Conservation (phyloP, 2,329 filamentous ascomycete species). For the Verticillium dahliae region DNA sequence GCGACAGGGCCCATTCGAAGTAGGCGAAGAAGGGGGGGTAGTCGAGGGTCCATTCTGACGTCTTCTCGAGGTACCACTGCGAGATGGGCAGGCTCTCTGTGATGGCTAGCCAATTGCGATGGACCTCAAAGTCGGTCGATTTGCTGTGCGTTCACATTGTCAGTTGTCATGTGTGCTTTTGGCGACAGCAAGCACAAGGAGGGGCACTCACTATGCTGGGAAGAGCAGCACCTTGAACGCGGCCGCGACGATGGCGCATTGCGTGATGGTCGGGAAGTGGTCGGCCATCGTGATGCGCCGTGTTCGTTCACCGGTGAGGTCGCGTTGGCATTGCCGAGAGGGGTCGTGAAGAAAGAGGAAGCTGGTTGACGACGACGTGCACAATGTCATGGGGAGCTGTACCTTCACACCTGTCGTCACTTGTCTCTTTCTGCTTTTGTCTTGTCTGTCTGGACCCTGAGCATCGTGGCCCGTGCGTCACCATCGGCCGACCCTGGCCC, state of each 20-base stretch:
- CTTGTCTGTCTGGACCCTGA: neutral
- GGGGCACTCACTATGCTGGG: constrained; percentile 73
- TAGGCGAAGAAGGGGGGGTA: constrained; percentile 98
- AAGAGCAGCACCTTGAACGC: constrained; percentile 90
- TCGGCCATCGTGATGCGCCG: constrained; percentile 58
- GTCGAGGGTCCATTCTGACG: constrained; percentile 98
- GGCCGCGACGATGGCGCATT: constrained; percentile 79
- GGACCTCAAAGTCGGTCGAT: constrained; percentile 98
- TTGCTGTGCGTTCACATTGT: constrained; percentile 53
- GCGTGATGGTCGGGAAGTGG: constrained; percentile 76
- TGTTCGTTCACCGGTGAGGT: neutral
- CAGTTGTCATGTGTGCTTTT: constrained; percentile 1
- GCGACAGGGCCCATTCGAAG: constrained; percentile 90
- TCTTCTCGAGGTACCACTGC: constrained; percentile 95
- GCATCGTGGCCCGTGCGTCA: neutral
- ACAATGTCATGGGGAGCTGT: neutral
- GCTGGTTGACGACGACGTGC: neutral
- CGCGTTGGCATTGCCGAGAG: constrained; percentile 9
- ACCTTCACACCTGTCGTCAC: neutral
- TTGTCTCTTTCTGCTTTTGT: neutral
- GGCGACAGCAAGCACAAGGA: neutral
- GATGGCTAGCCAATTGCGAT: constrained; percentile 97
- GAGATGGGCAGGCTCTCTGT: constrained; percentile 81
- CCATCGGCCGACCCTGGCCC: neutral
- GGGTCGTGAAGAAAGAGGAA: neutral